Conservation (phyloP, 805 yeast species). For the Candida endomychidarum region DNA sequence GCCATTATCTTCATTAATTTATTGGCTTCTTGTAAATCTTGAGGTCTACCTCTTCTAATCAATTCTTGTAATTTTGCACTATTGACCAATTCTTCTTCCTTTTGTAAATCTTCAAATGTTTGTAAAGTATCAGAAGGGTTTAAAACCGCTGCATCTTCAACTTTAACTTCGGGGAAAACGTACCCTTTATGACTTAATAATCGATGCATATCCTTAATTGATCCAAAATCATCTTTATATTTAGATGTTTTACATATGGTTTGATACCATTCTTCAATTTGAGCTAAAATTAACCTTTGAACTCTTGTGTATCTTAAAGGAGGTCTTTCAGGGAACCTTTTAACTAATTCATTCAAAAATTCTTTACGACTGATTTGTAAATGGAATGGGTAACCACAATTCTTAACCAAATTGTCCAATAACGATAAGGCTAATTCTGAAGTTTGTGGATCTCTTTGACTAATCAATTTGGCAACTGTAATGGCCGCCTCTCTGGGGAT, state of each 20-base stretch:
- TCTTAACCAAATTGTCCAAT: conserved; percentile 89
- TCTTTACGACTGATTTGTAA: conserved; percentile 93
- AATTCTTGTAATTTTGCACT: conserved; percentile 94
- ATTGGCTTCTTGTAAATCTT: conserved; percentile 94
- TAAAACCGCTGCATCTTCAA: conserved; percentile 89
- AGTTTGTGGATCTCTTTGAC: conserved; percentile 80
- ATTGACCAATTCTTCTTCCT: conserved; percentile 90
- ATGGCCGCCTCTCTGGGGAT: conserved; percentile 91
- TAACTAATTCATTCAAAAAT: conserved; percentile 88
- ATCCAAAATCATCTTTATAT: conserved; percentile 88
- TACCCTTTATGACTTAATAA: conserved; percentile 88
- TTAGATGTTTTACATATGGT: conserved; percentile 88
- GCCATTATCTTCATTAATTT: conserved; percentile 97
- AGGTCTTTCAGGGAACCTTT: conserved; percentile 92
- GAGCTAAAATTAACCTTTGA: conserved; percentile 81
- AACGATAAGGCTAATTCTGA: conserved; percentile 79
- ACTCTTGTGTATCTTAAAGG: conserved; percentile 80
- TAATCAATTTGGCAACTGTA: conserved; percentile 77
- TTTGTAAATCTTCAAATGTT: conserved; percentile 85
- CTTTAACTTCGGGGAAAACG: conserved; percentile 85
- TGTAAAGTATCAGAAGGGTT: conserved; percentile 86
- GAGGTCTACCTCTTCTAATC: conserved; percentile 92
- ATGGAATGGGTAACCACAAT: conserved; percentile 97
- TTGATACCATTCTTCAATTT: conserved; percentile 96
- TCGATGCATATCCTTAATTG: conserved; percentile 94